A percentile compares a stretch with the other conserved stretches of the same genome.
Evolutionary conservation across 1,284 basidiomycete species (phyloP).

Genomic region (Thelephora terrestris): DNA sequence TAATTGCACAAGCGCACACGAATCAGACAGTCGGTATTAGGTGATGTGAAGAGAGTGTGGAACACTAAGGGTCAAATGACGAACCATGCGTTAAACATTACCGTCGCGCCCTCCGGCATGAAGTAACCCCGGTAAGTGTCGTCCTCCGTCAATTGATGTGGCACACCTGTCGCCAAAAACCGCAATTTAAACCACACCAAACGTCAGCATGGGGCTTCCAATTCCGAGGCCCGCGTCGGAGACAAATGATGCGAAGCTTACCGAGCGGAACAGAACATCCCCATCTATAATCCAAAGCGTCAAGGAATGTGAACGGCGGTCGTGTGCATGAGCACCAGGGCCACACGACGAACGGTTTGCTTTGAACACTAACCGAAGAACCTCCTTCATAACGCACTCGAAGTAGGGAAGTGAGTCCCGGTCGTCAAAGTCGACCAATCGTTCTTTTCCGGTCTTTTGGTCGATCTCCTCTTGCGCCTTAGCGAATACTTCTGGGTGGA

Average conservation of each 20-base stretch:
- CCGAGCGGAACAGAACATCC: neutral
- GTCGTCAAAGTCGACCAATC: conserved; percentile 8
- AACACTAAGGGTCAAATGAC: neutral
- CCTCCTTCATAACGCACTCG: conserved; percentile 9
- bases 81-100: conserved; percentile 16
- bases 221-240: neutral
- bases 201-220: neutral
- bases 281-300: neutral
- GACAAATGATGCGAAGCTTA: neutral
- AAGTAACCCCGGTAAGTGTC: conserved; percentile 13
- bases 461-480: conserved; percentile 10
- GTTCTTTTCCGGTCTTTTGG: conserved; percentile 6
- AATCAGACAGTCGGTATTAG: neutral
- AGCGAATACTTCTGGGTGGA: conserved; percentile 3
- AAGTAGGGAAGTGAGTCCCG: conserved; percentile 8
- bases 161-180: conserved; percentile 4
- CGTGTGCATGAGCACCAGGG: neutral
- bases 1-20: neutral
- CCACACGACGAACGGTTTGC: neutral
- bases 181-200: no score
- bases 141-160: conserved; percentile 12
- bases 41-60: neutral
- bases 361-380: conserved; percentile 6
- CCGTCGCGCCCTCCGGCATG: conserved; percentile 14
- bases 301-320: no score